Evolutionary conservation across 768 basidiomycete genomes (phyloP).

Genomic region (Mycena vitilis): DNA sequence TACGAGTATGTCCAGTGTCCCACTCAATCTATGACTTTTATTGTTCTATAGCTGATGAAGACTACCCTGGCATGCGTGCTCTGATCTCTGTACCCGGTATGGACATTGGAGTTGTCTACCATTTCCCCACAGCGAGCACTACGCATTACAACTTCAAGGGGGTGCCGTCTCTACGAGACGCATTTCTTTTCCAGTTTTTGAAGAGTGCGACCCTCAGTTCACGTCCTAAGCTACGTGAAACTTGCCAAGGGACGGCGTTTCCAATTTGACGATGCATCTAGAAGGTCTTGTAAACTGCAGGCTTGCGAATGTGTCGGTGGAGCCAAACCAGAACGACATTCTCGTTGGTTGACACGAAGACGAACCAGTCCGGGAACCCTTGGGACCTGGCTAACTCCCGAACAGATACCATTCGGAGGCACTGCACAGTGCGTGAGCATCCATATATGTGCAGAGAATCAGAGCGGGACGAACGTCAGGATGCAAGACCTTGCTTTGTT

Average conservation of each 20-base stretch:
- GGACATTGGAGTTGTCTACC: too few species aligned
- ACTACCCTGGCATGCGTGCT: too few species aligned
- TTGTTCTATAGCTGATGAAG: too few species aligned
- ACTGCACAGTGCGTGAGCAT: slow-evolving; percentile 51
- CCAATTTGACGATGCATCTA: slow-evolving; percentile 88
- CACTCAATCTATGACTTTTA: too few species aligned
- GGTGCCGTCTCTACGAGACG: too few species aligned
- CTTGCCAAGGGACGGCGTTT: slow-evolving; percentile 80
- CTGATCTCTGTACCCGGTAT: too few species aligned
- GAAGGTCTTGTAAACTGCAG: slow-evolving; percentile 7
- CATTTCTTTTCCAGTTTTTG: slow-evolving; percentile 58
- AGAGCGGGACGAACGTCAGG: slow-evolving; percentile 66
- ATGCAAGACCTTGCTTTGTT: slow-evolving; percentile 77
- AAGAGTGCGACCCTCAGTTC: slow-evolving; percentile 66
- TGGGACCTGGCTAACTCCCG: slow-evolving; percentile 61
- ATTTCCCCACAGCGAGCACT: too few species aligned
- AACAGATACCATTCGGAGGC: slow-evolving; percentile 67
- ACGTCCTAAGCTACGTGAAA: slow-evolving; percentile 72
- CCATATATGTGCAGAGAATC: neutral
- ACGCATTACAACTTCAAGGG: too few species aligned
- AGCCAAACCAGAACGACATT: slow-evolving; percentile 63
- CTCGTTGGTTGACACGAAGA: slow-evolving; percentile 64
- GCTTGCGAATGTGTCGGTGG: neutral
- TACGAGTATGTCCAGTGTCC: too few species aligned
- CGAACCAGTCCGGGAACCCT: slow-evolving; percentile 82